A percentile compares a stretch with the other conserved stretches of the same genome.
Evolutionary conservation across 2,329 filamentous ascomycete genomes (phyloP).

Genomic region (Apiospora sp.): DNA sequence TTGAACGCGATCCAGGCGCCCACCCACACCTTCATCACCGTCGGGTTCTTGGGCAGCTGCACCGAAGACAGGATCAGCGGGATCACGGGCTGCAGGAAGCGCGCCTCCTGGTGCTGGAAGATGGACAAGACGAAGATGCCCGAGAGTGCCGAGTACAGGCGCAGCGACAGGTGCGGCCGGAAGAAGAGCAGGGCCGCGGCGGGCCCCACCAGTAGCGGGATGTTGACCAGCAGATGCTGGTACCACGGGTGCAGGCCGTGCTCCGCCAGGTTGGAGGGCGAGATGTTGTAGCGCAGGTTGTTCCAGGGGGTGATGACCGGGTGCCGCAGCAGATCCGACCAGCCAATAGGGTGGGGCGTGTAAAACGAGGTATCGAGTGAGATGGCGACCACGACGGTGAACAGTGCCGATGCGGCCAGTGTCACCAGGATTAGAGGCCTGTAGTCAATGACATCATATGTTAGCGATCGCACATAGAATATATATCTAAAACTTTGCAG

Average conservation of each 20-base stretch:
- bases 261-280: conserved; percentile 72
- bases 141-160: conserved; percentile 77
- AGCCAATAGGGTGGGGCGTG: conserved; percentile 66
- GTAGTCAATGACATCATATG: conserved; percentile 22
- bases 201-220: conserved; percentile 77
- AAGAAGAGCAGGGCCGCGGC: conserved; percentile 68
- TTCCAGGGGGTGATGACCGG: conserved; percentile 81
- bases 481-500: not conserved
- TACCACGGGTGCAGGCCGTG: conserved; percentile 84
- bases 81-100: conserved; percentile 78
- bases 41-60: conserved; percentile 65
- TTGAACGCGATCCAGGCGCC: conserved; percentile 76
- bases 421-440: conserved; percentile 69
- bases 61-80: conserved; percentile 80
- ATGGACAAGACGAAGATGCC: conserved; percentile 75
- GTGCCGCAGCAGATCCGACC: conserved; percentile 67
- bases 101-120: conserved; percentile 82
- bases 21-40: conserved; percentile 61
- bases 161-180: conserved; percentile 63
- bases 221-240: conserved; percentile 76
- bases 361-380: conserved; percentile 89
- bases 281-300: conserved; percentile 79
- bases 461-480: not conserved
- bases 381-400: conserved; percentile 77
- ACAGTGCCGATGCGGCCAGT: conserved; percentile 69